Conservation (phyloP, 345 rosid genomes). For the Populus tremula region DNA sequence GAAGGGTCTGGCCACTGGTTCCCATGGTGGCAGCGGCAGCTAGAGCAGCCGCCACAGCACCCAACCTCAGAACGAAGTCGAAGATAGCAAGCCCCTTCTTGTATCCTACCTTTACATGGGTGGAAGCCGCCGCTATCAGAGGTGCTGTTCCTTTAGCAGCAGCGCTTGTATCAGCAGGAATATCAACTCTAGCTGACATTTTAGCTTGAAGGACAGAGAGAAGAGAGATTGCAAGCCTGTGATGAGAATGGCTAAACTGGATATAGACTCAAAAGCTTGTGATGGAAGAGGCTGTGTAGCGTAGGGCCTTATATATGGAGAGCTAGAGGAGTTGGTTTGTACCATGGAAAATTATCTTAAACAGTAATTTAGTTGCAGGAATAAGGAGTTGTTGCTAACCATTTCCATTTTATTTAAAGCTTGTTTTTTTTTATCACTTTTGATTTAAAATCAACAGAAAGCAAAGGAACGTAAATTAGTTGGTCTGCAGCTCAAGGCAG, state of each 20-base stretch:
- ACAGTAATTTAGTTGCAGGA: not conserved
- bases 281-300: not conserved
- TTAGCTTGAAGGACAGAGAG: not conserved
- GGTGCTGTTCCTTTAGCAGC: constrained; percentile 24
- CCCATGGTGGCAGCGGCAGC: constrained; percentile 64
- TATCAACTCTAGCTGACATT: constrained; percentile 12
- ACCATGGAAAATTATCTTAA: not conserved
- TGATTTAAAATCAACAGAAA: not conserved
- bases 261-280: not conserved
- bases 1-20: constrained; percentile 64
- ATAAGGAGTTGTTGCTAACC: constrained; percentile 14
- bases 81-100: constrained; percentile 64
- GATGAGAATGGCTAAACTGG: not conserved
- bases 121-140: not conserved
- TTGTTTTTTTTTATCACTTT: not conserved
- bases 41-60: constrained; percentile 46
- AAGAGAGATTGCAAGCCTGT: not conserved
- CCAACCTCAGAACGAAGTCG: constrained; percentile 68
- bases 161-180: constrained; percentile 18
- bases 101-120: constrained; percentile 25
- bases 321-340: constrained; percentile 5
- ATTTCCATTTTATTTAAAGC: constrained; percentile 7
- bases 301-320: constrained; percentile 3
- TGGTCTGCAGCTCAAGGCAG: not conserved
- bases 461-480: not conserved